A percentile compares a stretch with the other conserved stretches of the same genome.
Conservation (phyloP, 345 rosid species). For the Syzygium aqueum region DNA sequence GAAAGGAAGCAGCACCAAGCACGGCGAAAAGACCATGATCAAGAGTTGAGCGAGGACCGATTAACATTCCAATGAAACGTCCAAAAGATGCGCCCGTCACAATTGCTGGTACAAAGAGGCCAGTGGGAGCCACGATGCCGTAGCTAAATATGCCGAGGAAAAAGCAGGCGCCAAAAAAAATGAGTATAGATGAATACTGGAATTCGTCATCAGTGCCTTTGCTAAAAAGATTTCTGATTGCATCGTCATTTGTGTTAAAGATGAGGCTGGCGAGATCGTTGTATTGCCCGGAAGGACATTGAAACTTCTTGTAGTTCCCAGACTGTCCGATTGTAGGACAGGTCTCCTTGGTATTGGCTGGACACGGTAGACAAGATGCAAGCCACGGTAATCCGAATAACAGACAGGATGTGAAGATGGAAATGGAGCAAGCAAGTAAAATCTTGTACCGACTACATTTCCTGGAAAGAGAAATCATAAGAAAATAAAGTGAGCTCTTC, state of each 20-base stretch:
- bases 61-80: constrained; percentile 65
- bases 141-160: constrained; percentile 65
- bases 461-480: constrained; percentile 28
- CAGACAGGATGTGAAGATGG: constrained; percentile 75
- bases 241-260: constrained; percentile 90
- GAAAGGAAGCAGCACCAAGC: constrained; percentile 86
- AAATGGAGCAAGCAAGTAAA: constrained; percentile 52
- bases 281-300: constrained; percentile 68
- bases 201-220: constrained; percentile 65
- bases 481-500: background rate
- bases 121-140: constrained; percentile 77
- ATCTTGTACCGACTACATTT: constrained; percentile 52
- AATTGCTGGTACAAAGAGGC: constrained; percentile 86
- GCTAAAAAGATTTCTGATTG: constrained; percentile 88
- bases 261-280: constrained; percentile 95
- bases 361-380: constrained; percentile 74
- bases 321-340: constrained; percentile 90
- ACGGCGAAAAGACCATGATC: constrained; percentile 82
- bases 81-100: constrained; percentile 89
- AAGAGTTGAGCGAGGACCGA: constrained; percentile 47
- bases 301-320: constrained; percentile 85
- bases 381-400: constrained; percentile 90
- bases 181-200: constrained; percentile 47
- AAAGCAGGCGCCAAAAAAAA: constrained; percentile 70
- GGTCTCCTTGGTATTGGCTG: constrained; percentile 44